Base-by-base conservation (phyloP, 345 rosid species). In the Aegle marmelos region DNA sequence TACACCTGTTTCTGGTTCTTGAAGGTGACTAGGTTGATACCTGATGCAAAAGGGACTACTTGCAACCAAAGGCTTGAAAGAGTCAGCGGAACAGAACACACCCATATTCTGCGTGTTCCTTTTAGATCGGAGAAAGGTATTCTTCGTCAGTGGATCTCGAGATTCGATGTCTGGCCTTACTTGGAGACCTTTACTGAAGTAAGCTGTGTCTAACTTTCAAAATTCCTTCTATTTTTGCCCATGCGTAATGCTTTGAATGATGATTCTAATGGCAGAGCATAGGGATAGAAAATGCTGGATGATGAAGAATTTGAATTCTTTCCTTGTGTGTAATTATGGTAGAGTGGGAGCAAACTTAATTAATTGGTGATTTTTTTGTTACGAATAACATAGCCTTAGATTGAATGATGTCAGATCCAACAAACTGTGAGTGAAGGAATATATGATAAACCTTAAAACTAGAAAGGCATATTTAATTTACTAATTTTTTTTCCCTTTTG, bases 161-260 rank as follows among this genome's bases (percentile, higher is more conserved):
- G 99, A 83, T 97, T 97, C 82, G 98, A 94, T 79, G 91, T 97
- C 28, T 97, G 99, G 99, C 99, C 99, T 72, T 94, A 91, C 75
- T 86, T 97, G 77, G 98, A 97, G 90, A 90, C 82, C 72, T 97
- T 71, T 91, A 90, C 99, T 79, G 89, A 88, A 94, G 99, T 95
- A 89, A 48, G 61, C 56, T 37, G 14, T 45, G 17, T 80, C 25
- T 34, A 54, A 16, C 54, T 72, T 65, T 83, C 33, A 17, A 31
- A 24, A 19, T 45, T 45, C 16, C 14, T 21, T 36, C 6, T 62
- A 19, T 30, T 25, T 59, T 5, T 19, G 45, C 45, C 6, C 34
- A 16, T 4, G 9, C 39, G 30, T 68, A 39, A 39, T 68, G 53
- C 71, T 22, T 36, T 62, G 28, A 34, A 63, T 16, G 39, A 27